Evolutionary conservation across 306 rosid species (phyloP), one percentile per base, ranked within the genome.

Genomic region (Vigna mungo): DNA sequence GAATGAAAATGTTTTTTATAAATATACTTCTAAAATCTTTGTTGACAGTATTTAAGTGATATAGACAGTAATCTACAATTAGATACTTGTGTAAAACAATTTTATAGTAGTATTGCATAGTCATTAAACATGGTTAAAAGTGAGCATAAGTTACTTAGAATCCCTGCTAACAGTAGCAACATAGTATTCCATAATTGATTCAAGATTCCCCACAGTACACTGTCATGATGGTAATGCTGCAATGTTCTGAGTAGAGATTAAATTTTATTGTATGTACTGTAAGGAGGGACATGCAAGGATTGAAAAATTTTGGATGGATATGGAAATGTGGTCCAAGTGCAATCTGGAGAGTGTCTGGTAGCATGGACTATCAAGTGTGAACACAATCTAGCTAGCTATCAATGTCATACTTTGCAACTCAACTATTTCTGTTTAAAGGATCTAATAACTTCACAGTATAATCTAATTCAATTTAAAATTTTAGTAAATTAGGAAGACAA

Each of bases 261-360:
- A 54, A 48, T 48, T 48, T 68, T 4, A 7, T 47, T 2, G 16
- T 4, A 56, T 56, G 68, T 23, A 39, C 21, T 58, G 20, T 14
- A 60, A 59, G 59, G 18, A 43, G 44, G 69, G 34, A 44, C 78
- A 41, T 41, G 68, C 20, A 16, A 25, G 16, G 16, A 44, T 58
- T 59, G 78, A 20, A 58, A 56, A 46, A 47, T 74, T 30, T 74
- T 17, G 56, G 52, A 14, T 36, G 80, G 43, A 48, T 14, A 4
- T 61, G 20, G 18, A 41, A 39, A 6, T 59, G 48, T 76, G 80
- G 63, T 76, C 64, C 80, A 51, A 62, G 20, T 34, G 72, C 52
- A 63, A 63, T 48, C 27, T 34, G 23, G 53, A 75, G 25, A 75
- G 25, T 32, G 51, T 47, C 59, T 46, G 34, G 34, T 47, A 27